Evolutionary conservation across 768 basidiomycete genomes (phyloP), one percentile per base, ranked within the genome.

Genomic region (Stropharia rugosoannulata): DNA sequence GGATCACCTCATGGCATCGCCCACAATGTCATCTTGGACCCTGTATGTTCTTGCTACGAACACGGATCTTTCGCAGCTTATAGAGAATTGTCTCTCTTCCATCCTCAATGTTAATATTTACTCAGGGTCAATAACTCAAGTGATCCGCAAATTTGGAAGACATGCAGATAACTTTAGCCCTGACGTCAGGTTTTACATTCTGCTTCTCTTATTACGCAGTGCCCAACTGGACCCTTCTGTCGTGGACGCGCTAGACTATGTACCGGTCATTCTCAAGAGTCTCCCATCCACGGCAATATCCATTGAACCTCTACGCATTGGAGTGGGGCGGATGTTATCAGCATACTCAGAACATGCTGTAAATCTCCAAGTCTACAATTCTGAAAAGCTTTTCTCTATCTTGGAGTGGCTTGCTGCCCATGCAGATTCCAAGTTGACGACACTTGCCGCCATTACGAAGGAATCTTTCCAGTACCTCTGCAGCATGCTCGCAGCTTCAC

Each of bases 391-490:
- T 8, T 63, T 84, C 15, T 66, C 73, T 4, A 69, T 82, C 1
- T 71, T 89, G n/a, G 72, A 77, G 51, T 88, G 86, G 85, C 71
- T 86, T n/a, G 62, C 73, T 11, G 66, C 73, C 4, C 78, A 80
- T 42, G 72, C 71, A 5, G 71, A 77, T 6, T 64, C 73, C 44
- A 77, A 75, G 40, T 72, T 81, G 15, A 68, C 66, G n/a, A 75
- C 75, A 18, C 72, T 89, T 8, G 73, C 68, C 10, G 80, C 80
- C 8, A 73, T 88, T 51, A 75, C 80, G 4, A 58, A 67, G 42
- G 75, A 80, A 18, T 74, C 71, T 0, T 80, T 84, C 60, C 65
- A 73, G 6, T 69, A 73, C 13, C 70, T 89, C 9, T 83, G 76
- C 50, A 75, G 78, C 41, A 65, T 58, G 42, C 65, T 79, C 27